Conservation (phyloP, 202 grass and related monocot species). For the Zoysia matrella region DNA sequence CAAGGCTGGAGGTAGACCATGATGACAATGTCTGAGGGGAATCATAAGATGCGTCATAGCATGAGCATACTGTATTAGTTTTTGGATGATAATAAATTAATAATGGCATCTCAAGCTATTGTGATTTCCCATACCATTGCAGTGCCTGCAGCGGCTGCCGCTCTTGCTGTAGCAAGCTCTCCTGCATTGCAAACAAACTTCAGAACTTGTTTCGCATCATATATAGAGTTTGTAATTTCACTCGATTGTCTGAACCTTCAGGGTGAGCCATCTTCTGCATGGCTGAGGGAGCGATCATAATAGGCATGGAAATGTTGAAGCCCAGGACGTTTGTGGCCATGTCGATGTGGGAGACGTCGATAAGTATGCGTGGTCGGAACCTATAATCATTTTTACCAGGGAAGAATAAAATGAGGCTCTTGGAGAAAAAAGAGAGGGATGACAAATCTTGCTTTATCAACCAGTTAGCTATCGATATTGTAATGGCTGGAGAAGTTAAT, state of each 20-base stretch:
- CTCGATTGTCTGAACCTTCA: constrained; percentile 53
- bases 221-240: background rate
- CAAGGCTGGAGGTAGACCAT: constrained; percentile 83
- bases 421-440: background rate
- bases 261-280: constrained; percentile 99
- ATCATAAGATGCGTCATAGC: background rate
- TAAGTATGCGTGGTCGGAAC: constrained; percentile 77
- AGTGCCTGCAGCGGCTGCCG: constrained; percentile 78
- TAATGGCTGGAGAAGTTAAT: background rate
- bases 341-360: constrained; percentile 79
- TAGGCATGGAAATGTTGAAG: constrained; percentile 91
- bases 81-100: background rate
- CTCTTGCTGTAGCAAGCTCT: constrained; percentile 95
- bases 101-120: background rate
- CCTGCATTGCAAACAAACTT: constrained; percentile 55
- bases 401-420: constrained; percentile 14
- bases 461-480: background rate
- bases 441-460: background rate
- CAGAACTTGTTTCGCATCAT: background rate
- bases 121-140: constrained; percentile 76
- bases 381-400: constrained; percentile 49
- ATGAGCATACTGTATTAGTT: constrained; percentile 19
- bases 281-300: constrained; percentile 93
- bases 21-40: constrained; percentile 84
- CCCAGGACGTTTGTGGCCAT: constrained; percentile 71